Base-by-base conservation (phyloP, 371 early-diverging fungal species). In the Amoeboradix gromovi region DNA sequence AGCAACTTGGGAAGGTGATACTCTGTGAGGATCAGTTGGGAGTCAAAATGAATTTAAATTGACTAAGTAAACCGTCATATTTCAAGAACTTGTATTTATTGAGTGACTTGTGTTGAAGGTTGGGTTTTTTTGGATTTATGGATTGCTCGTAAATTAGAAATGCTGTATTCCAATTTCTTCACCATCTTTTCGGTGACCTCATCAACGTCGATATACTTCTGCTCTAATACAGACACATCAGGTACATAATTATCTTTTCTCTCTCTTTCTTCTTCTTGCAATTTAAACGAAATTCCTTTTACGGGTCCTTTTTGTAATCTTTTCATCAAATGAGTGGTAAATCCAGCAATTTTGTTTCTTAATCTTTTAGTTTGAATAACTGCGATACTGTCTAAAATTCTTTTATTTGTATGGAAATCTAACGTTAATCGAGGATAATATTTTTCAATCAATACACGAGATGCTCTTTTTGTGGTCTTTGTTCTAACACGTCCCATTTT, bases 391-490 rank as follows among this genome's bases (percentile, higher is more conserved):
- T 88, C 87, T 78, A 87, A 85, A 78, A 98, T 92, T 81, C 87
- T 87, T 90, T 98, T 95, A 92, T 99, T 99, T 84, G 94, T 90
- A 81, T 99, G 97, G 90, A 99, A 99, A 80, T 98, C 98, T 73
- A 91, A 84, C 74, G 94, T 95, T 73, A 98, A 89, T 75, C 94
- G 88, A 73, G 94, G 91, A 80, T 98, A 99, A 90, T 99, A 98
- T 87, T 96, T 98, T 85, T 99, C 99, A 78, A 99, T 97, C 77
- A 99, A 82, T 78, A 92, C 91, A 79, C 92, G 89, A 74, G 99
- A 91, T 77, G 99, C 99, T 87, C 90, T 97, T 90, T 98, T 99
- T 79, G 98, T 92, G 80, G 95, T 91, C 88, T 94, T 97, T 74
- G 94, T 95, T 79, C 94, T 73, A 28, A 78, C 72, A 73, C 74